Evolutionary conservation across 2,329 filamentous ascomycete species (phyloP).

Genomic region (Fusarium sp.): DNA sequence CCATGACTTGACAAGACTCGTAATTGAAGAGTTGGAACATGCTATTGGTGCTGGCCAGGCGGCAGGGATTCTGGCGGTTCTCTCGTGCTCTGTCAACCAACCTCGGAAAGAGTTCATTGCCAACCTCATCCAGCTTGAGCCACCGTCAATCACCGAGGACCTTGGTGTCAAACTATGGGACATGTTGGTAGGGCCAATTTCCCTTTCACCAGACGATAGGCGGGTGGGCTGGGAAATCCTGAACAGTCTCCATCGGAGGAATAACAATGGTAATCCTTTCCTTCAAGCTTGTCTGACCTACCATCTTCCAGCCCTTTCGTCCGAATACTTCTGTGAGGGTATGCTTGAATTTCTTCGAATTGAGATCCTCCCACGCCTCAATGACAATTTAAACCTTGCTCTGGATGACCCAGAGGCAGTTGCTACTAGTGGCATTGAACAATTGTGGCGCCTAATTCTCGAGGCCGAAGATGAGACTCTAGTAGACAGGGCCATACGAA

Average conservation of each 20-base stretch:
- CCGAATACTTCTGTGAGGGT: slow-evolving; percentile 68
- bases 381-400: slow-evolving; percentile 55
- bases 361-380: slow-evolving; percentile 58
- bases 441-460: slow-evolving; percentile 86
- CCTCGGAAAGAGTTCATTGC: slow-evolving; percentile 67
- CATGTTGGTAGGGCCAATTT: slow-evolving; percentile 72
- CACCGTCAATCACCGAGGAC: slow-evolving; percentile 68
- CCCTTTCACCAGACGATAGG: slow-evolving; percentile 68
- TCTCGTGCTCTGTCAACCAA: slow-evolving; percentile 59
- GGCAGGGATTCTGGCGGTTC: slow-evolving; percentile 55
- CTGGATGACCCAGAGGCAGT: slow-evolving; percentile 63
- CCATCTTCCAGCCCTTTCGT: slow-evolving; percentile 66
- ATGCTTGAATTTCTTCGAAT: slow-evolving; percentile 71
- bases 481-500: slow-evolving; percentile 73
- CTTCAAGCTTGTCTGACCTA: slow-evolving; percentile 62
- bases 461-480: slow-evolving; percentile 72
- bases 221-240: slow-evolving; percentile 76
- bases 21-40: slow-evolving; percentile 73
- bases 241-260: slow-evolving; percentile 55
- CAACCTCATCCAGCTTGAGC: slow-evolving; percentile 68
- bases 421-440: slow-evolving; percentile 67
- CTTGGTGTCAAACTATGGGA: slow-evolving; percentile 76
- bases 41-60: slow-evolving; percentile 50
- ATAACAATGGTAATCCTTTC: slow-evolving; percentile 62
- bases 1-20: slow-evolving; percentile 68